Conservation (phyloP, 768 basidiomycete species). For the Asterophora lycoperdoides region DNA sequence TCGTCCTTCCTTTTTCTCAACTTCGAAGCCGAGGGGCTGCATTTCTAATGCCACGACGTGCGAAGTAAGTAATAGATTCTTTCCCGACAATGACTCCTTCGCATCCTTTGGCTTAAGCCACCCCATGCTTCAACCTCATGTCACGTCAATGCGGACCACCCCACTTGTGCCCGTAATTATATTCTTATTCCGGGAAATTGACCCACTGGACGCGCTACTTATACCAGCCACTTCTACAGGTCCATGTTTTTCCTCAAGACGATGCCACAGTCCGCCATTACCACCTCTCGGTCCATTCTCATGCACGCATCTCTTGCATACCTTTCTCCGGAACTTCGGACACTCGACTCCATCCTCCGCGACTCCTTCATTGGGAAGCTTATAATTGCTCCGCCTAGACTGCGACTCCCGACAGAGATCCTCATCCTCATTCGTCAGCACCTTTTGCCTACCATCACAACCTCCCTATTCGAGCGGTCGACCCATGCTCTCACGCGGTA, state of each 20-base stretch:
- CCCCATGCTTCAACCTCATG: conserved; percentile 27
- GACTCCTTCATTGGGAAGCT: conserved; percentile 9
- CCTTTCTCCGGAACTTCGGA: conserved; percentile 41
- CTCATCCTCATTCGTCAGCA: conserved; percentile 47
- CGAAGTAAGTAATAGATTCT: conserved; percentile 15
- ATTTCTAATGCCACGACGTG: conserved; percentile 17
- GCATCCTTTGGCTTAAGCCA: conserved; percentile 18
- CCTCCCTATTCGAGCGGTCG: conserved; percentile 39
- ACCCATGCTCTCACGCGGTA: conserved; percentile 37
- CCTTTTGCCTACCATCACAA: conserved; percentile 40
- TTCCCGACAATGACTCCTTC: conserved; percentile 12
- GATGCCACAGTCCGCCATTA: conserved; percentile 25
- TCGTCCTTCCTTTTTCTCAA: conserved; percentile 25
- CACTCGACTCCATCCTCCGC: conserved; percentile 37
- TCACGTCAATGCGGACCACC: conserved; percentile 32
- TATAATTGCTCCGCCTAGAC: conserved; percentile 12
- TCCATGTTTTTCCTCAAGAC: not conserved
- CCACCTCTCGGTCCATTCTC: conserved; percentile 39
- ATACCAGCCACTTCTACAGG: not conserved
- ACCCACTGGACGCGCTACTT: conserved; percentile 11
- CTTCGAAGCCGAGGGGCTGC: conserved; percentile 22
- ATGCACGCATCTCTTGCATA: conserved; percentile 51
- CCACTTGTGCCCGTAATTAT: conserved; percentile 16
- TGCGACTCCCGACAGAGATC: conserved; percentile 45
- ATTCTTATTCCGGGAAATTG: conserved; percentile 7